Conservation (phyloP, 2,329 filamentous ascomycete genomes). For the Metarhizium album region DNA sequence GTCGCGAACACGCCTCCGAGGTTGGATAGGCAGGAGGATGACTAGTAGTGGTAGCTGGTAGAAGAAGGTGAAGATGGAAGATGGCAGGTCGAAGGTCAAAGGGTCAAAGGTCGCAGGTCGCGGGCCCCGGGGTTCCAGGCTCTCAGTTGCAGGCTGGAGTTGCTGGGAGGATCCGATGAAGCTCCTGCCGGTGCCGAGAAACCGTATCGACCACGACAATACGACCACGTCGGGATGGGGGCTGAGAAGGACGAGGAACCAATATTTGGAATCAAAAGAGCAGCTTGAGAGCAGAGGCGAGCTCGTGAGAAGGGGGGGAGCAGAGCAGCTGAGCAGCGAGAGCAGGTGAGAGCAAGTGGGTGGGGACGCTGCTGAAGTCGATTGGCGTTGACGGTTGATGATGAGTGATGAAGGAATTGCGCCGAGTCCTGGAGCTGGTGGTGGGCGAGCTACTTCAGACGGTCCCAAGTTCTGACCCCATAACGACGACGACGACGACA, state of each 20-base stretch:
- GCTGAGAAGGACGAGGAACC: not conserved
- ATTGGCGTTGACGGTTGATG: not conserved
- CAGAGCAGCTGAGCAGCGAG: not conserved
- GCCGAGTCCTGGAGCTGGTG: slow-evolving; percentile 13
- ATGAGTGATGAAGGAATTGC: not conserved
- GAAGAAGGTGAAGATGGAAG: not conserved
- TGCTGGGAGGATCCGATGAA: not conserved
- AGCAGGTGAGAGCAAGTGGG: slow-evolving; percentile 6
- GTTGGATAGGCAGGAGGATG: not conserved
- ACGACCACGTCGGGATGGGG: too few species aligned
- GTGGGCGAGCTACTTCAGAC: slow-evolving; percentile 3
- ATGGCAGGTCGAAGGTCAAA: not conserved
- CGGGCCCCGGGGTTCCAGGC: too few species aligned
- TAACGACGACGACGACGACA: too few species aligned
- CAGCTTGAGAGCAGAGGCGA: too few species aligned
- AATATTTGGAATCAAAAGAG: not conserved
- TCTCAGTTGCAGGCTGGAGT: not conserved
- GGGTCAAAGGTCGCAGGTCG: not conserved
- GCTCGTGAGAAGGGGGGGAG: not conserved
- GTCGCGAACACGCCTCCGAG: not conserved
- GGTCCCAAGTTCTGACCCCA: not conserved
- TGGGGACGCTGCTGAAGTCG: slow-evolving; percentile 11
- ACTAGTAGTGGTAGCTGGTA: not conserved
- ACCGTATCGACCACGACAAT: not conserved
- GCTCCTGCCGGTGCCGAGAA: not conserved